Conservation (phyloP, 768 basidiomycete genomes). For the Russula emetica region DNA sequence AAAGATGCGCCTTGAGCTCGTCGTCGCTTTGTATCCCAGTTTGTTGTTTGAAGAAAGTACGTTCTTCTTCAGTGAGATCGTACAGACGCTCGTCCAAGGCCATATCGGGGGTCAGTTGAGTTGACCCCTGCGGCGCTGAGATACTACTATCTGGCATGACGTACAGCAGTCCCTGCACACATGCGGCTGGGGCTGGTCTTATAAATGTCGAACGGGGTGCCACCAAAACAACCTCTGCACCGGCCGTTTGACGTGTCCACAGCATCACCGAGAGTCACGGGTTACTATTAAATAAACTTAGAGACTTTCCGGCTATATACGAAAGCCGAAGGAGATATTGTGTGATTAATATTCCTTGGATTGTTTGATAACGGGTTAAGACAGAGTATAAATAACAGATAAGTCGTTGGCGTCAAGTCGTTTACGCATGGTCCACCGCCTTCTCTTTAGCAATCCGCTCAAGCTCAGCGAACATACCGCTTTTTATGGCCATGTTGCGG, state of each 20-base stretch:
- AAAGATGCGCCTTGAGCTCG: conserved; percentile 34
- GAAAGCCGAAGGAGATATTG: not conserved
- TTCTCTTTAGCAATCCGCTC: conserved; percentile 53
- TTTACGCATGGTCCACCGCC: conserved; percentile 22
- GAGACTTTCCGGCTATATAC: not conserved
- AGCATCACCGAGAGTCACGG: not conserved
- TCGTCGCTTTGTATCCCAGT: conserved; percentile 35
- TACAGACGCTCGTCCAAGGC: conserved; percentile 13
- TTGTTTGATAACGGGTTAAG: not conserved
- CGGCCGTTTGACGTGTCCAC: not conserved
- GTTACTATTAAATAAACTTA: not conserved
- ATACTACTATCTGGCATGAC: not conserved
- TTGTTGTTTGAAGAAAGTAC: conserved; percentile 26
- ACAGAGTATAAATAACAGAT: not conserved
- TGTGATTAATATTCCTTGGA: not conserved
- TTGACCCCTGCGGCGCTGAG: not conserved
- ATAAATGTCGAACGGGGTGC: not conserved
- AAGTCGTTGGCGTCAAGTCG: not conserved
- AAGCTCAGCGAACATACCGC: conserved; percentile 58
- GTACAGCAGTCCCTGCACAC: not conserved
- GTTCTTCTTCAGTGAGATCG: conserved; percentile 21
- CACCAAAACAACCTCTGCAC: not conserved
- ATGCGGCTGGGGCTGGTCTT: not conserved
- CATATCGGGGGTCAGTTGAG: too few species aligned
- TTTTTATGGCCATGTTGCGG: conserved; percentile 53